Conservation (phyloP, 345 rosid species). For the Xanthoceras sorbifolium region DNA sequence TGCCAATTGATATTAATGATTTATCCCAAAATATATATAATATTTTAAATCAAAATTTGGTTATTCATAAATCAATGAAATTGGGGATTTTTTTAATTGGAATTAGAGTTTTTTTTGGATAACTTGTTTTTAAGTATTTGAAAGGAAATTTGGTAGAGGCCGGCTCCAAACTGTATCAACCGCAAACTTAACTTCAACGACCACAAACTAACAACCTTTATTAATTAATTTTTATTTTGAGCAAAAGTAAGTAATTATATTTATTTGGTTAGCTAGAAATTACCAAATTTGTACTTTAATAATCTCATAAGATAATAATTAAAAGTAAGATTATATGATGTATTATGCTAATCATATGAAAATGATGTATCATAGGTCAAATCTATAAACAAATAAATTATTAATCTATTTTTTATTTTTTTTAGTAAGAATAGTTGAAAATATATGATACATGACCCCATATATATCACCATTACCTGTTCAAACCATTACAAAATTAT, state of each 20-base stretch:
- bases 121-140: neutral
- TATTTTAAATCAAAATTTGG: neutral
- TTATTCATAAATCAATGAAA: too few species aligned
- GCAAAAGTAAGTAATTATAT: too few species aligned
- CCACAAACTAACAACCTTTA: neutral
- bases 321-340: neutral
- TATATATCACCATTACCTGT: neutral
- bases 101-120: neutral
- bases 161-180: conserved; percentile 8
- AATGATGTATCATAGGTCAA: neutral
- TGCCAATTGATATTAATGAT: too few species aligned
- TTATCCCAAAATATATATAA: too few species aligned
- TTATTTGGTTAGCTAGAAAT: neutral
- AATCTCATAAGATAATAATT: neutral
- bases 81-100: neutral
- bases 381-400: neutral
- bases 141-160: neutral
- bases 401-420: neutral
- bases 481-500: neutral
- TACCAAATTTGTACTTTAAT: neutral
- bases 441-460: neutral
- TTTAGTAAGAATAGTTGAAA: neutral
- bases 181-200: neutral
- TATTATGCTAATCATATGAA: neutral
- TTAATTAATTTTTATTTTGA: neutral